Evolutionary conservation across 2,329 filamentous ascomycete species (phyloP).

Genomic region (Epichloe sibirici): DNA sequence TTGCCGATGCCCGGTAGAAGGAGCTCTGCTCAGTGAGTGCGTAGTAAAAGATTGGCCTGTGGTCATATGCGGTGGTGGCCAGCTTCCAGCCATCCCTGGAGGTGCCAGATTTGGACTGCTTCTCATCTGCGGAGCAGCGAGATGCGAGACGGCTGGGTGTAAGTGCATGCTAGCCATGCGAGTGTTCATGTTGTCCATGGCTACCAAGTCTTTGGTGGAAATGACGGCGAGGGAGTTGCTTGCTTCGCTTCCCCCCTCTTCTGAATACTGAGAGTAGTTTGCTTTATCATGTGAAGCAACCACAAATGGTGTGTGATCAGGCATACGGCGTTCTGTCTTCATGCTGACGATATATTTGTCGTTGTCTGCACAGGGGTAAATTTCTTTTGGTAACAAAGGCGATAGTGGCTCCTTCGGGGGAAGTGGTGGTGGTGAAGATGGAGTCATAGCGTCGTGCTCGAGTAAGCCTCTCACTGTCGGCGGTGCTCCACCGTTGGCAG

Average conservation of each 20-base stretch:
- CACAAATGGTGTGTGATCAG: conserved; percentile 19
- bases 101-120: conserved; percentile 21
- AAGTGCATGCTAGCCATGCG: conserved; percentile 31
- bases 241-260: conserved; percentile 20
- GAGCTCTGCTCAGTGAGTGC: conserved; percentile 13
- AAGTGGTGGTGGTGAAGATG: conserved; percentile 6
- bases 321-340: conserved; percentile 25
- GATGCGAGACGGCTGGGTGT: conserved; percentile 20
- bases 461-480: conserved; percentile 42
- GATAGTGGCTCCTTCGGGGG: conserved; percentile 14
- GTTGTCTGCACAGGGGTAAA: conserved; percentile 22
- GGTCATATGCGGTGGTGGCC: conserved; percentile 9
- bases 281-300: conserved; percentile 17
- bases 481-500: conserved; percentile 29
- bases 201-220: conserved; percentile 41
- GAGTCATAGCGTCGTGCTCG: conserved; percentile 26
- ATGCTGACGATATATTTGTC: conserved; percentile 30
- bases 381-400: conserved; percentile 22
- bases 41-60: conserved; percentile 23
- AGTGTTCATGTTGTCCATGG: conserved; percentile 29
- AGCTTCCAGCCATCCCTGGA: conserved; percentile 19
- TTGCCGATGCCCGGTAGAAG: conserved; percentile 18
- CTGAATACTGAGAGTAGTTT: conserved; percentile 25
- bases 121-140: conserved; percentile 24
- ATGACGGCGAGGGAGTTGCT: conserved; percentile 34